Evolutionary conservation across 495 filamentous ascomycete genomes (phyloP).

Genomic region (Tuber magnatum): DNA sequence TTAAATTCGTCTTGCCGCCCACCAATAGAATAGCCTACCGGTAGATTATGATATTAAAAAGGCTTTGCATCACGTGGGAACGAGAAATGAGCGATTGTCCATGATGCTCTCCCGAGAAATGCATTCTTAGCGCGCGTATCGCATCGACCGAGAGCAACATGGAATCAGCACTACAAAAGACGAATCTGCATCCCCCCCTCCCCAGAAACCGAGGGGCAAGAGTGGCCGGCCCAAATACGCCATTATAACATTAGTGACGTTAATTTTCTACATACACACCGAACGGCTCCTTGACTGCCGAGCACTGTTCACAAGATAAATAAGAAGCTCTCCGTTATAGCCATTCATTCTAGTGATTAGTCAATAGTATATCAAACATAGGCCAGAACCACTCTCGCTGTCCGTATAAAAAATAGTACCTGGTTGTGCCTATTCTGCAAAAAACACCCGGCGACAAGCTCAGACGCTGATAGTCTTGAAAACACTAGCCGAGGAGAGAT

Average conservation of each 20-base stretch:
- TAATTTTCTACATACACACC: background rate
- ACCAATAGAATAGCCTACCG: background rate
- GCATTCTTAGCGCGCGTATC: background rate
- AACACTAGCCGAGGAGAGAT: slow-evolving; percentile 45
- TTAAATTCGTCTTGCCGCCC: background rate
- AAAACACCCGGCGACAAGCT: background rate
- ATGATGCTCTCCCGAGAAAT: background rate
- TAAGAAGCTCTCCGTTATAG: background rate
- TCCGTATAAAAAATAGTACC: background rate
- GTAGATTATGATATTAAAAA: background rate
- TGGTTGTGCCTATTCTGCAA: background rate
- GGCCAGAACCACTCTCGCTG: background rate
- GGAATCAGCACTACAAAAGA: background rate
- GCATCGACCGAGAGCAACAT: background rate
- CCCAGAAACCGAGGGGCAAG: background rate
- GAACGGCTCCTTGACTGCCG: background rate
- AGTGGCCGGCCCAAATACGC: background rate
- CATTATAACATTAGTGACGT: background rate
- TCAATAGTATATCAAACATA: background rate
- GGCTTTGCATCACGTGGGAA: background rate
- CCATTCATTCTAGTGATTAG: background rate
- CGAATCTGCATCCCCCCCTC: background rate
- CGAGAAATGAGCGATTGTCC: background rate
- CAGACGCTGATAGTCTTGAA: slow-evolving; percentile 64
- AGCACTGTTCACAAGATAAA: background rate